These are phyloP conservation scores for Lactarius evosmus DNA, from an alignment of 768 basidiomycete genomes.

Conservation along the genomic window DNA sequence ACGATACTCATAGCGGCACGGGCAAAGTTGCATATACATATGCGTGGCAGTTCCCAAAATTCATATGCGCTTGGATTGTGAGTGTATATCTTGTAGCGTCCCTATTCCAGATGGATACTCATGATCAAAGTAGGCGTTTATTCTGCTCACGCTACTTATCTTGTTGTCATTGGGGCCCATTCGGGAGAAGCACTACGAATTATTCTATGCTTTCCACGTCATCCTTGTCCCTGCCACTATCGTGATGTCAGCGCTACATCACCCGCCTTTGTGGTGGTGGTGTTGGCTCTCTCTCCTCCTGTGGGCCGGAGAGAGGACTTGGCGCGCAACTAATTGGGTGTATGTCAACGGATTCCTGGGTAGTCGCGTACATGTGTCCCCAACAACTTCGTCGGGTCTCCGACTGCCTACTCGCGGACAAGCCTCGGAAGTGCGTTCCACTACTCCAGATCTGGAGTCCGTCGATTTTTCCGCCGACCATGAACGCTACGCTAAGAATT, in stretches of 20 bases:
- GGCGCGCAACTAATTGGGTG: slow-evolving; percentile 53
- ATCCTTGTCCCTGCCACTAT: slow-evolving; percentile 61
- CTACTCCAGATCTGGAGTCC: slow-evolving; percentile 14
- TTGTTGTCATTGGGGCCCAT: slow-evolving; percentile 49
- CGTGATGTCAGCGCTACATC: slow-evolving; percentile 60
- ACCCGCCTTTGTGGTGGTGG: slow-evolving; percentile 65
- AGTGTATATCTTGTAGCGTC: slow-evolving; percentile 28
- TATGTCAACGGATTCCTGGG: slow-evolving; percentile 56
- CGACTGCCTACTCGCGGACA: neutral
- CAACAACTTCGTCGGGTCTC: neutral
- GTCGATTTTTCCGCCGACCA: neutral
- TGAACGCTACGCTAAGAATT: neutral
- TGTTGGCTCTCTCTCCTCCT: slow-evolving; percentile 58
- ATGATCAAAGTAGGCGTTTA: slow-evolving; percentile 46
- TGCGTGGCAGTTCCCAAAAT: slow-evolving; percentile 57
- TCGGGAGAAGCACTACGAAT: slow-evolving; percentile 53
- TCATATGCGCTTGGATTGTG: slow-evolving; percentile 61
- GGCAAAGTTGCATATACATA: slow-evolving; percentile 45
- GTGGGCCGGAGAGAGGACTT: slow-evolving; percentile 62
- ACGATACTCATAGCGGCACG: slow-evolving; percentile 45
- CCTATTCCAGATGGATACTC: neutral
- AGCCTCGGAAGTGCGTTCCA: slow-evolving; percentile 21
- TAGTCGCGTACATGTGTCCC: slow-evolving; percentile 13
- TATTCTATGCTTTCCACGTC: slow-evolving; percentile 65
- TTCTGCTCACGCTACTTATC: slow-evolving; percentile 50